Conservation (phyloP, 306 rosid species). For the Cajanus cajan region DNA sequence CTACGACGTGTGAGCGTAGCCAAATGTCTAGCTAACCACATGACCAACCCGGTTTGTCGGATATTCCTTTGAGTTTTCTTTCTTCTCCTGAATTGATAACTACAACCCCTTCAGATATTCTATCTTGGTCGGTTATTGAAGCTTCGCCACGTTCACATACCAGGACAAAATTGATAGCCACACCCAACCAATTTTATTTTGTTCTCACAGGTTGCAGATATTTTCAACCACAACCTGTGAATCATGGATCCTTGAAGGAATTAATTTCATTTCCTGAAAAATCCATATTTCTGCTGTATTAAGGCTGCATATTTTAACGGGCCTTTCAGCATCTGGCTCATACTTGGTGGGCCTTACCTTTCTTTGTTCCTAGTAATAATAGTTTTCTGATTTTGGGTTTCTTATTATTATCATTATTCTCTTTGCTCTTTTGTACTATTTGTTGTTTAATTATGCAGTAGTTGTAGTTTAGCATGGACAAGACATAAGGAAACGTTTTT, state of each 20-base stretch:
- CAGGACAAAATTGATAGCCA: slow-evolving; percentile 2
- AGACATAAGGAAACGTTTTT: slow-evolving; percentile 62
- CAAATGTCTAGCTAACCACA: too few species aligned
- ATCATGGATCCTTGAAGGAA: slow-evolving; percentile 28
- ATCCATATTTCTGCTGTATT: slow-evolving; percentile 29
- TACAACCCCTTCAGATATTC: background rate
- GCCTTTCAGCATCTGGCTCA: slow-evolving; percentile 40
- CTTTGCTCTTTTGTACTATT: background rate
- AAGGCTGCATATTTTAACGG: slow-evolving; percentile 45
- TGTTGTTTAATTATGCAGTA: background rate
- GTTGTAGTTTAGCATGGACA: slow-evolving; percentile 5
- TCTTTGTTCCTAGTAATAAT: background rate
- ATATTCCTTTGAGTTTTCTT: background rate
- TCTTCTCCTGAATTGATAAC: background rate
- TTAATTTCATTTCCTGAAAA: background rate
- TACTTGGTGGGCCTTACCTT: slow-evolving; percentile 17
- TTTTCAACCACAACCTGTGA: slow-evolving; percentile 44
- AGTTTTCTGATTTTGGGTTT: background rate
- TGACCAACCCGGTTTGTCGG: too few species aligned
- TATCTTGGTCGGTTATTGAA: slow-evolving; percentile 14
- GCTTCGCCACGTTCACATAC: background rate
- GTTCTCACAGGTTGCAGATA: slow-evolving; percentile 37
- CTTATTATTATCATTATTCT: background rate
- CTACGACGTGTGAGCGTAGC: too few species aligned
- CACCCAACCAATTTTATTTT: background rate